Base-by-base conservation (phyloP, 768 basidiomycete species). In the Lentinula sp. region DNA sequence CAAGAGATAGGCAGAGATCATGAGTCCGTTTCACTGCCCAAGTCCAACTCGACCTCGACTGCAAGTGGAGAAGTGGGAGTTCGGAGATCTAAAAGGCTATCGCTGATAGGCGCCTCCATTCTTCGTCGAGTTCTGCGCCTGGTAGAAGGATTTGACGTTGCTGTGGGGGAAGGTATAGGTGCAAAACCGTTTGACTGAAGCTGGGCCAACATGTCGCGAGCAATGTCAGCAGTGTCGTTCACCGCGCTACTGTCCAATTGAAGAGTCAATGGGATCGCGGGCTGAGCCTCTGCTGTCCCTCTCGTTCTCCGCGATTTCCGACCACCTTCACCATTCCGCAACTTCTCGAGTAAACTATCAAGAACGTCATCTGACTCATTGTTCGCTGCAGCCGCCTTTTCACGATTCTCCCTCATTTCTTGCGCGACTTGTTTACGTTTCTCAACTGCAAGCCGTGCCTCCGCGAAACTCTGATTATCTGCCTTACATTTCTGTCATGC, bases 401-500 rank as follows among this genome's bases (percentile, higher is more conserved):
- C 79, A 53, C 84, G 83, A 53, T 73, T 81, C 37, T 80, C 76
- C 69, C 77, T 83, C n/a, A 75, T 77, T 63, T 89, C 85, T 65
- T 91, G 87, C 54, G 82, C 78, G 7, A 82, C 81, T 64, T 83
- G 84, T 63, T 81, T 86, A 56, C 94, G 85, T 69, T 82, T 87
- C 73, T 93, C 86, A 54, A 79, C 65, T 0, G 87, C 85, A 36
- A 77, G 68, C 60, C 81, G 85, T 68, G 94, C 90, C 64, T 94
- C 90, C 0, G 85, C 85, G 13, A 82, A 78, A 0, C 83, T 82
- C 67, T 85, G 82, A 69, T 97, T 97, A 43, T 95, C 91, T 15
- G 70, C 61, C 71, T 90, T 90, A 72, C 92, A 95, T 90, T 94
- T 95, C 94, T 95, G 66, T 49, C 43, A 32, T 37, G 18, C 68